Base-by-base conservation (phyloP, 1,139 yeast genomes). In the Hanseniaspora uvarum region DNA sequence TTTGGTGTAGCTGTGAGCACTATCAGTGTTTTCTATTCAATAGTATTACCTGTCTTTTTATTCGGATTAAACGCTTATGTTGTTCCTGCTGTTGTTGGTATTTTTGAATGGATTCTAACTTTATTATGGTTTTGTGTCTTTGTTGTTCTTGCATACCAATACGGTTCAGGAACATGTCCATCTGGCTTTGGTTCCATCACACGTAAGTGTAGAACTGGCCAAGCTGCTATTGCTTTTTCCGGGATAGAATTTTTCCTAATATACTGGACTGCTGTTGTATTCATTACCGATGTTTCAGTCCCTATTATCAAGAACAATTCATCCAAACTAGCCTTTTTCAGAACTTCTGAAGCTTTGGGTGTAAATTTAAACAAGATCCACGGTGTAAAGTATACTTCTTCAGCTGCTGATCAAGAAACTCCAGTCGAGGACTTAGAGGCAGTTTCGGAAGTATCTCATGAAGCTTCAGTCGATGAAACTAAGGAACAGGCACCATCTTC, bases 141-240 rank as follows among this genome's bases (percentile, higher is more conserved):
- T 49, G 56, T 63, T 41, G 65, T 63, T 28, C 50, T 56, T 14
- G 66, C 67, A 2, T 57, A 62, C 23, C 55, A 54, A 3, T 56
- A 59, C 44, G 65, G 65, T 52, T 55, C 59, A 26, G 59, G 53
- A 19, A 48, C 57, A 14, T 63, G 66, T 52, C 47, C 56, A 11
- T 11, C 60, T 11, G 53, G 56, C n/a, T 26, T 4, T 12, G 30
- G 38, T 16, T 43, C 39, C 28, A 52, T 56, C 38, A 44, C 41
- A 12, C 57, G 56, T 21, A 60, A 63, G 55, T 64, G 72, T 52
- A 61, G 61, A 44, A 48, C 66, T 16, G 62, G 64, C 16, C 63
- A 68, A 56, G 67, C 70, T 12, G 60, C 70, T 5, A 62, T 65
- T 54, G 71, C 70, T 6, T 67, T 68, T 57, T 61, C 67, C 2